phyloP scores from a whole-genome alignment of 768 basidiomycete genomes.

The Dioszegia hungarica region DNA sequence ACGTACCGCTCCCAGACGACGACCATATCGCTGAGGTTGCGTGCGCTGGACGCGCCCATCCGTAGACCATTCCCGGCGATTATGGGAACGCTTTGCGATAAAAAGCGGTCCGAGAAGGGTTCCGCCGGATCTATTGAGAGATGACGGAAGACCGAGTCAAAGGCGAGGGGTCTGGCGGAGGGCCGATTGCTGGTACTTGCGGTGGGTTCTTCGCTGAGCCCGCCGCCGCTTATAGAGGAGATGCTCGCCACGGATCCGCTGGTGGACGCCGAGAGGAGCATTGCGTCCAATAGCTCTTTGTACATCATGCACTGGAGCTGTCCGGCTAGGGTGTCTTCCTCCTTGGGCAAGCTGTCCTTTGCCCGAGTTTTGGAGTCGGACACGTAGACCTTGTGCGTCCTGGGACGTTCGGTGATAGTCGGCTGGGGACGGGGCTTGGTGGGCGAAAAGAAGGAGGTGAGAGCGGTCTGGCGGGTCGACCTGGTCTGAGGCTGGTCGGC shows the following conservation, averaged over 20 bases:
- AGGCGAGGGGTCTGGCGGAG: conserved; percentile 24
- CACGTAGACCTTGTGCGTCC: conserved; percentile 42
- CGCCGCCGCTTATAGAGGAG: too few species aligned
- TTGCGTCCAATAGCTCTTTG: conserved; percentile 46
- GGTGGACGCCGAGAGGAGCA: conserved; percentile 21
- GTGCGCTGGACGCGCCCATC: conserved; percentile 13
- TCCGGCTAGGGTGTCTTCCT: conserved; percentile 44
- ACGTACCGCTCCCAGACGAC: conserved; percentile 38
- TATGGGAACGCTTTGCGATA: conserved; percentile 35
- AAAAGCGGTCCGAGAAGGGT: conserved; percentile 37
- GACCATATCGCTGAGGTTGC: conserved; percentile 30
- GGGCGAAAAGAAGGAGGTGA: conserved; percentile 29
- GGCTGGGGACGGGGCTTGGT: conserved; percentile 14
- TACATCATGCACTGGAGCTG: conserved; percentile 50
- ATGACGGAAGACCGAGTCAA: conserved; percentile 29
- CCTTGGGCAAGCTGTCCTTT: conserved; percentile 37
- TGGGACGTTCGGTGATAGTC: background rate
- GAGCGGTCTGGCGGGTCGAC: conserved; percentile 22
- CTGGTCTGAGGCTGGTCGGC: background rate
- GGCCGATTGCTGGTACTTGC: too few species aligned
- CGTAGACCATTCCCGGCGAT: conserved; percentile 41
- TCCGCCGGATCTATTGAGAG: conserved; percentile 28
- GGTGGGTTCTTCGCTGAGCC: too few species aligned
- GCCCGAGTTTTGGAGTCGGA: conserved; percentile 50
- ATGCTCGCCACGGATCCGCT: too few species aligned